phyloP scores from a whole-genome alignment of 2,329 filamentous ascomycete genomes.

The Diaporthe sp. region DNA sequence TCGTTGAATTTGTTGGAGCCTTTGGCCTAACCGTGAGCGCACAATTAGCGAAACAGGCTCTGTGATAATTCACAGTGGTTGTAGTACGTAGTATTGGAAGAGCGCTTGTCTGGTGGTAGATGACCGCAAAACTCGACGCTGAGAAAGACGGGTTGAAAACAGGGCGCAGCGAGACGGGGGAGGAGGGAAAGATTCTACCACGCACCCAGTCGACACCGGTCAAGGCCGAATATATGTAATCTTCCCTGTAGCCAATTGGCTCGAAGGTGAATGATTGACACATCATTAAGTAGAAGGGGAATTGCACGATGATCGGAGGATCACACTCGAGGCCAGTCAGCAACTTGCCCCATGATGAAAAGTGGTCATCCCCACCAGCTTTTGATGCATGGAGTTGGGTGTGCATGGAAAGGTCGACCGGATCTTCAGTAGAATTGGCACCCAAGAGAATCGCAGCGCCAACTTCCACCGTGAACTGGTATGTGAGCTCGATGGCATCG shows the following conservation, averaged over 20 bases:
- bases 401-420: background rate
- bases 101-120: background rate
- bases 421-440: background rate
- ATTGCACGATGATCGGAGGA: background rate
- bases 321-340: background rate
- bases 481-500: constrained; percentile 26
- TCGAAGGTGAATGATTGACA: background rate
- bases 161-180: background rate
- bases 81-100: background rate
- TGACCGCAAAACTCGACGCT: background rate
- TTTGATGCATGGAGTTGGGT: constrained; percentile 14
- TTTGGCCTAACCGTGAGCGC: background rate
- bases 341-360: background rate
- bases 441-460: constrained; percentile 26
- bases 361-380: background rate
- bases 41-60: background rate
- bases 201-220: background rate
- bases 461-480: constrained; percentile 9
- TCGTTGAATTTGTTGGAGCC: background rate
- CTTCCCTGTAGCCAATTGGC: background rate
- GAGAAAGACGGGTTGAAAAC: background rate
- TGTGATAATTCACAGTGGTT: background rate
- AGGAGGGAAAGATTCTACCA: background rate
- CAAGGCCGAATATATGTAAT: background rate
- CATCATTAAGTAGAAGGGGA: background rate